Evolutionary conservation across 2,329 filamentous ascomycete genomes (phyloP).

Genomic region (Rhinocladiella similis): DNA sequence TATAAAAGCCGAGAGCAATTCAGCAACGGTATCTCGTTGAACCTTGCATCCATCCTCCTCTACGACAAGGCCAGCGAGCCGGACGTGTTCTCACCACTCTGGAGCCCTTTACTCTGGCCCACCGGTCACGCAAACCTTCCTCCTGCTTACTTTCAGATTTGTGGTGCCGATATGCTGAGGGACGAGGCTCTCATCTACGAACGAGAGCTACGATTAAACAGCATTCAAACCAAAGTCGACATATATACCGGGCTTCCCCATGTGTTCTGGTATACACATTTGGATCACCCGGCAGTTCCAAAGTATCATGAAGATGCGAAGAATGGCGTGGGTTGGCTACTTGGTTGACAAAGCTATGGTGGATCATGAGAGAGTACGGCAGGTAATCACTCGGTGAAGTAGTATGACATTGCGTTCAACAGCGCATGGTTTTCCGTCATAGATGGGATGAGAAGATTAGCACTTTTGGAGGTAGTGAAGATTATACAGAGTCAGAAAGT

Average conservation of each 20-base stretch:
- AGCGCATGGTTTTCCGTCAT: no score
- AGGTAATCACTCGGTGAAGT: no score
- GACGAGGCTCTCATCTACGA: conserved; percentile 5
- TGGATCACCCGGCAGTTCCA: background rate
- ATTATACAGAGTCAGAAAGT: no score
- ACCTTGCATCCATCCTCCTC: background rate
- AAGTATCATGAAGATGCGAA: background rate
- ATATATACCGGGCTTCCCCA: conserved; percentile 1
- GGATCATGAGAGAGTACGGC: no score
- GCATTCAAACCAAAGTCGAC: background rate
- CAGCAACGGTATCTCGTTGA: background rate
- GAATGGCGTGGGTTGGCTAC: background rate
- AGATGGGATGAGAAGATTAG: no score
- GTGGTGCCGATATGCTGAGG: background rate
- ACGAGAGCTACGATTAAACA: background rate
- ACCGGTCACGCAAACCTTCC: conserved; percentile 41
- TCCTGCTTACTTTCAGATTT: conserved; percentile 1
- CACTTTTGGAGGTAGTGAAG: no score
- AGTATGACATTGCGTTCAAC: no score
- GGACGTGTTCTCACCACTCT: background rate
- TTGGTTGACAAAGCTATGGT: background rate
- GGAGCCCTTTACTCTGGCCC: background rate
- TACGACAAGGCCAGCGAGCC: background rate
- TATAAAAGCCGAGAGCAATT: background rate
- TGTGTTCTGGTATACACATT: background rate